Evolutionary conservation across 2,329 filamentous ascomycete species (phyloP).

Genomic region (Aotearoamyces nothofagi): DNA sequence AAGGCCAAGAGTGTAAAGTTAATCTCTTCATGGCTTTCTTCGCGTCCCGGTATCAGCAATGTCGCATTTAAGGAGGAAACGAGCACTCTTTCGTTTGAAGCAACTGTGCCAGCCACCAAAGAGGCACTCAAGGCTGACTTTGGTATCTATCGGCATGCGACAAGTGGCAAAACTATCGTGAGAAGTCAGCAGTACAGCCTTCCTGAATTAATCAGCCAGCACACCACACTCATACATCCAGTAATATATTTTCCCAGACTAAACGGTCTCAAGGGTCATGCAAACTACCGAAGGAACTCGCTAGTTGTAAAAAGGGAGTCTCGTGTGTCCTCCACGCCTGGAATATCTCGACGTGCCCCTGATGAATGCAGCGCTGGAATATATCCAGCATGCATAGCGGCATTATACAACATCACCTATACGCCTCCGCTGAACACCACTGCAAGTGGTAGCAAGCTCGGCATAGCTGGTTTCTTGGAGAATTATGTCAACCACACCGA

Average conservation of each 20-base stretch:
- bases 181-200: conserved; percentile 24
- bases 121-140: conserved; percentile 14
- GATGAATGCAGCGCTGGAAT: conserved; percentile 13
- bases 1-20: conserved; percentile 20
- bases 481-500: conserved; percentile 19
- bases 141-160: conserved; percentile 9
- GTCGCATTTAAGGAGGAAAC: conserved; percentile 1
- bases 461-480: conserved; percentile 33
- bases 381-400: conserved; percentile 15
- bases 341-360: no score
- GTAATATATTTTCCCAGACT: conserved; percentile 22
- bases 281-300: no score
- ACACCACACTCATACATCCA: conserved; percentile 24
- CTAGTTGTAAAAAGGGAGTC: no score
- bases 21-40: conserved; percentile 27
- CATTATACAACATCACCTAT: conserved; percentile 15
- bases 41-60: conserved; percentile 8
- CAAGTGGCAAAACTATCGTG: conserved; percentile 13
- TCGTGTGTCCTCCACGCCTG: no score
- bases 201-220: conserved; percentile 17
- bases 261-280: no score
- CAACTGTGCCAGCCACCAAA: conserved; percentile 11
- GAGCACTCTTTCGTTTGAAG: conserved; percentile 8
- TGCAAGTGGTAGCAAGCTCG: conserved; percentile 44
- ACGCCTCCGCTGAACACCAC: conserved; percentile 39